phyloP scores from a whole-genome alignment of 257 asterid species.

The Salvia rosmarinus region DNA sequence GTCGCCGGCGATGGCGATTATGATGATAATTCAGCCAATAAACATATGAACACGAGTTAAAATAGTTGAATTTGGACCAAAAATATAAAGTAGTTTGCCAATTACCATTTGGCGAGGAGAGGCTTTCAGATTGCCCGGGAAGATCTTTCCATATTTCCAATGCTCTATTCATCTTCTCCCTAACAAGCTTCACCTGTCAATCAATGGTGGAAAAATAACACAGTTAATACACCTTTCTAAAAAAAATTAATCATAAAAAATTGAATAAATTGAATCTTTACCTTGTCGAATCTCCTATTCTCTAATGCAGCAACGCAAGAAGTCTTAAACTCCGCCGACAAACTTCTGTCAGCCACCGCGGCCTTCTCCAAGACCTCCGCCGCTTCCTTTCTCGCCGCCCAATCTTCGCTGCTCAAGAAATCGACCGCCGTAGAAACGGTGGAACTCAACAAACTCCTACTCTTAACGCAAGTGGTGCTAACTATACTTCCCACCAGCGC shows the following conservation, averaged over 20 bases:
- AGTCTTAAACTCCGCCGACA: slow-evolving; percentile 49
- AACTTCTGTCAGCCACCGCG: slow-evolving; percentile 51
- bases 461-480: slow-evolving; percentile 56
- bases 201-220: neutral
- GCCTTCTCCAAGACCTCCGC: slow-evolving; percentile 72
- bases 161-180: slow-evolving; percentile 86
- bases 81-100: neutral
- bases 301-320: slow-evolving; percentile 64
- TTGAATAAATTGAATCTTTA: slow-evolving; percentile 23
- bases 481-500: slow-evolving; percentile 58
- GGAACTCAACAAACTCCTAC: slow-evolving; percentile 39
- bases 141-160: slow-evolving; percentile 73
- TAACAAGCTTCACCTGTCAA: slow-evolving; percentile 72
- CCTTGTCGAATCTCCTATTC: slow-evolving; percentile 79
- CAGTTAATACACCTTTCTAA: neutral
- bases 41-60: neutral
- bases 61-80: neutral
- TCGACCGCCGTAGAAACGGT: slow-evolving; percentile 56
- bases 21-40: neutral
- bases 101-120: slow-evolving; percentile 60
- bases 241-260: neutral
- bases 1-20: neutral
- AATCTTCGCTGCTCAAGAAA: slow-evolving; percentile 69
- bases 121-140: slow-evolving; percentile 45
- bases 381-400: slow-evolving; percentile 86